phyloP scores from a whole-genome alignment of 2,329 filamentous ascomycete species.

The Graphium sp. region DNA sequence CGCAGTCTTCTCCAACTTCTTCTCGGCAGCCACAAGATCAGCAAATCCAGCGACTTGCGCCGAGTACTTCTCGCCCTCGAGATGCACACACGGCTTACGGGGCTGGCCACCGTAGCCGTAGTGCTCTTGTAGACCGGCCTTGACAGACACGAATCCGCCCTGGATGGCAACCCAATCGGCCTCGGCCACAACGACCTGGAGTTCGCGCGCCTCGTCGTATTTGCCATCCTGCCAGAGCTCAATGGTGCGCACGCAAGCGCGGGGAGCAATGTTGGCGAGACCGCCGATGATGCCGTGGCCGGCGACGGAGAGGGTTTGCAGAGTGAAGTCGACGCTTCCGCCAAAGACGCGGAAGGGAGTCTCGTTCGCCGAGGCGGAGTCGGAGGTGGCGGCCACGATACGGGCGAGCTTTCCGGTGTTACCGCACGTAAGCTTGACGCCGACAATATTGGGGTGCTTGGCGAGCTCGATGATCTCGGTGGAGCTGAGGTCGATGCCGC shows the following conservation, averaged over 20 bases:
- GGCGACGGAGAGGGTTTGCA: constrained; percentile 51
- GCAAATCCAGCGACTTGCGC: constrained; percentile 27
- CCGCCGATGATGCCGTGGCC: constrained; percentile 58
- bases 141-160: constrained; percentile 55
- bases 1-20: too few species aligned
- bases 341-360: constrained; percentile 50
- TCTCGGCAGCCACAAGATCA: constrained; percentile 33
- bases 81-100: constrained; percentile 27
- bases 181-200: constrained; percentile 48
- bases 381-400: constrained; percentile 30
- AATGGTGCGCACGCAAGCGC: constrained; percentile 43
- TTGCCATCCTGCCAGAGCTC: constrained; percentile 42
- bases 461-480: constrained; percentile 36
- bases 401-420: constrained; percentile 43
- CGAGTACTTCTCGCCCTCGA: constrained; percentile 10
- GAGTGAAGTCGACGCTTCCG: constrained; percentile 55
- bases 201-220: constrained; percentile 38
- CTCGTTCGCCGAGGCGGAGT: not conserved
- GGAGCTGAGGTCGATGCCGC: constrained; percentile 39
- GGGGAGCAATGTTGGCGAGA: constrained; percentile 55
- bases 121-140: constrained; percentile 48
- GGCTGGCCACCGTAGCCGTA: constrained; percentile 54
- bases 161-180: constrained; percentile 61
- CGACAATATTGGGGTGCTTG: constrained; percentile 38
- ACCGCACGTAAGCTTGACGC: constrained; percentile 46